Evolutionary conservation across 345 rosid species (phyloP).

Genomic region (Arabis hirsuta): DNA sequence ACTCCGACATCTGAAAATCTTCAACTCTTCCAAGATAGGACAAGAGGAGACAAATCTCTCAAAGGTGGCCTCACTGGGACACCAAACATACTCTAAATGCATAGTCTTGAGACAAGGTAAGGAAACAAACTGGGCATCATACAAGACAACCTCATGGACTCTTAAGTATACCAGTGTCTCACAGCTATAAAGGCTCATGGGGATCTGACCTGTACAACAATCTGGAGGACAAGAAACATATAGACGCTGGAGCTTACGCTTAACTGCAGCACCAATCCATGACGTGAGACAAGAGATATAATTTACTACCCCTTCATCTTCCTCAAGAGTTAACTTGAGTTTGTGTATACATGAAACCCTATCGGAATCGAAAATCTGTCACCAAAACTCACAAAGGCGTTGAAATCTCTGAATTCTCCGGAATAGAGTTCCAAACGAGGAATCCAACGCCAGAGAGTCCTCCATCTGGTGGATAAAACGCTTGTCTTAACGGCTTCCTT

Average conservation of each 20-base stretch:
- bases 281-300: background rate
- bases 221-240: background rate
- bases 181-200: background rate
- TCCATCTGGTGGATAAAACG: conserved; percentile 17
- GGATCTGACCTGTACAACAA: background rate
- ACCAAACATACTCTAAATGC: background rate
- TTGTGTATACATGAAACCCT: background rate
- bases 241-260: background rate
- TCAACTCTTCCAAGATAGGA: conserved; percentile 1
- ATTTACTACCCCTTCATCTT: no score
- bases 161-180: background rate
- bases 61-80: background rate
- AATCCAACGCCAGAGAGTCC: background rate
- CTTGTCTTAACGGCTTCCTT: background rate
- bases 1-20: background rate
- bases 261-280: background rate
- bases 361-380: background rate
- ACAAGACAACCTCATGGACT: background rate
- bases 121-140: background rate
- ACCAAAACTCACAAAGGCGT: background rate
- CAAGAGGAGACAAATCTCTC: background rate
- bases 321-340: background rate
- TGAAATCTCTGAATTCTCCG: no score
- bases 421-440: background rate
- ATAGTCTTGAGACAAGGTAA: conserved; percentile 18